Evolutionary conservation across 768 basidiomycete species (phyloP), one percentile per base, ranked within the genome.

Genomic region (Amanita pallidorosea): DNA sequence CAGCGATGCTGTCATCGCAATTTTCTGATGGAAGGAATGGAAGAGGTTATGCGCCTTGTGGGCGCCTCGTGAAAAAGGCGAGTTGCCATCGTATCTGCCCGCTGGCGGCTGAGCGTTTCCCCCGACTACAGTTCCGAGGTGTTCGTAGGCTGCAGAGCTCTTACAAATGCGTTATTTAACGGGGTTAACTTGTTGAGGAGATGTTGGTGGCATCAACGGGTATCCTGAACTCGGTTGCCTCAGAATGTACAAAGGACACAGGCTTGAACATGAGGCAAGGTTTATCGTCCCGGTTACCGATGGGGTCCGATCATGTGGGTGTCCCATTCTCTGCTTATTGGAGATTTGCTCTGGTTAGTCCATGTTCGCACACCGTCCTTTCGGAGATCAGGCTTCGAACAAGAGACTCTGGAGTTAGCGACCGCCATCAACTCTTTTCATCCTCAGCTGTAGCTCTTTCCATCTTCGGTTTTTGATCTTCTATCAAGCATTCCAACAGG

Each of bases 281-380:
- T 54, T 25, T 45, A 54, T 56, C 66, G 67, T 59, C 60, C 68
- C 68, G 68, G 49, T 50, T 47, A 54, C 63, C 65, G 63, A 58
- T 37, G 41, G 31, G 25, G 38, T 45, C 57, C 56, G 47, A 57
- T 61, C 59, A 57, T 55, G 57, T 57, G 65, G 59, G 40, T 22
- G 45, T 34, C 29, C 37, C 43, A 36, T 20, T 13, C 47, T 18
- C 37, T 23, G 5, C 33, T 33, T 33, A 37, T 37, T 23, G 13
- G 20, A 33, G 18, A 23, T 15, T n/a, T 18, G 15, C 11, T 29
- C 15, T 54, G 47, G 36, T 29, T 29, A 29, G 29, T 7, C 8
- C 29, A 7, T 5, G 5, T 41, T 46, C 36, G 22, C 31, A 38
- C 29, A 38, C 29, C 17, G 13, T 43, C 49, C 49, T 34, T 51